Base-by-base conservation (phyloP, 2,329 filamentous ascomycete genomes). In the Penicillium rolfsii region DNA sequence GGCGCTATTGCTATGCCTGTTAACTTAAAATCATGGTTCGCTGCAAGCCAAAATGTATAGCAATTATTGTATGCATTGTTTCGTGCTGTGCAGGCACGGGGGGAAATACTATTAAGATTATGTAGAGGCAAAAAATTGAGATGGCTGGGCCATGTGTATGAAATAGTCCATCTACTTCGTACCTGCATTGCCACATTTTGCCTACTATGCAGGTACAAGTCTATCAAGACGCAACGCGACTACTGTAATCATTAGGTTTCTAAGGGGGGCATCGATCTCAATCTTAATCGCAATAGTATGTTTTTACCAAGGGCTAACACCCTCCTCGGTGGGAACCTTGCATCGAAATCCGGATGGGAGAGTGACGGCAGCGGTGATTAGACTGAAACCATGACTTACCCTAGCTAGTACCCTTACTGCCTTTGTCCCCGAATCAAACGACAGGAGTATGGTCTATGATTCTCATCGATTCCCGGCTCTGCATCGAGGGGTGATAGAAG, bases 381-480 rank as follows among this genome's bases (percentile, higher is more conserved):
- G 46, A 45, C 33, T 59, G 57, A 59, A 55, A 59, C 57, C 43
- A 9, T 36, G 45, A 55, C 43, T 43, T 40, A 33, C 48, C 53
- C 36, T 57, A 26, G 50, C 43, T 28, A 59, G 36, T 12, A 50
- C 53, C 60, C 57, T 62, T 56, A 43, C 60, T 59, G 57, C 43
- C 35, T 26, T 19, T 59, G 16, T 49, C 24, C 19, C 35, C 33
- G 19, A 52, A 36, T 53, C 50, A 58, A 58, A 33, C 33, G 43
- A 36, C 41, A 38, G 41, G 35, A 46, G 48, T 35, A 41, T 19
- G 24, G 28, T 54, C 30, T 12, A n/a, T 50, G 28, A 50, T 11
- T 33, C 28, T 50, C 16, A 11, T 33, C 33, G 46, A 33, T 49
- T 33, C 16, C 28, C 9, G 46, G 16, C 30, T 19, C 14, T 5